These are phyloP conservation scores for Aechmea fasciata DNA, from an alignment of 176 grass and related monocot species.

Conservation along the genomic window DNA sequence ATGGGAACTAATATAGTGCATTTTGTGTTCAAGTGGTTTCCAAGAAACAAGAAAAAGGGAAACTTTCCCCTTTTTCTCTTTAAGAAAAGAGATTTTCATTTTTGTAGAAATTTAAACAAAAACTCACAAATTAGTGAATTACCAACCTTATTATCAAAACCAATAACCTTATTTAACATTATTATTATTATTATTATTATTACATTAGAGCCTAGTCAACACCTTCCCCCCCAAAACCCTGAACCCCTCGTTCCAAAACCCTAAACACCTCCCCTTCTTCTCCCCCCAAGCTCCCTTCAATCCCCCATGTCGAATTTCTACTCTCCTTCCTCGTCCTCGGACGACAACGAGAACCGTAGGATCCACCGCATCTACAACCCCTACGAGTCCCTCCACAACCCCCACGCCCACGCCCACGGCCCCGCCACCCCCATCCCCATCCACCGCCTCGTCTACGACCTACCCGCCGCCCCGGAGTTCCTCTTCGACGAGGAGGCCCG, in stretches of 20 bases:
- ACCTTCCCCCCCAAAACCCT: not conserved
- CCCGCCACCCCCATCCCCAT: constrained; percentile 16
- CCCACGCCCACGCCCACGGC: constrained; percentile 6
- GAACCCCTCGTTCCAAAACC: not conserved
- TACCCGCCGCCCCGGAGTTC: constrained; percentile 21
- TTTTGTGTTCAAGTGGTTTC: no score
- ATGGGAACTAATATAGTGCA: no score
- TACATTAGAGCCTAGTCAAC: no score
- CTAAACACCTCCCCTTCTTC: not conserved
- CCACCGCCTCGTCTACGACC: constrained; percentile 24
- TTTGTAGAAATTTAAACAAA: no score
- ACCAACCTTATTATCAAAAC: not conserved
- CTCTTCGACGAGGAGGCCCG: constrained; percentile 19
- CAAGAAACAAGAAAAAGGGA: no score
- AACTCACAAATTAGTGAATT: no score
- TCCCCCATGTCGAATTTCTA: not conserved
- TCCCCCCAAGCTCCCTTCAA: not conserved
- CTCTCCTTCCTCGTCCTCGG: not conserved
- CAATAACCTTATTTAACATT: not conserved
- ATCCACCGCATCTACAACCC: constrained; percentile 20
- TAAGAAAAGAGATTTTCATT: no score
- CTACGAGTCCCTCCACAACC: constrained; percentile 8
- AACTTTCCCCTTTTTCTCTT: no score
- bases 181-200: no score
- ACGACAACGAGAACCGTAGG: not conserved